Percentiles rank a stretch among this genome's conserved stretches.
phyloP scores from a whole-genome alignment of 176 grass and related monocot species.

The Hordeum marinum region DNA sequence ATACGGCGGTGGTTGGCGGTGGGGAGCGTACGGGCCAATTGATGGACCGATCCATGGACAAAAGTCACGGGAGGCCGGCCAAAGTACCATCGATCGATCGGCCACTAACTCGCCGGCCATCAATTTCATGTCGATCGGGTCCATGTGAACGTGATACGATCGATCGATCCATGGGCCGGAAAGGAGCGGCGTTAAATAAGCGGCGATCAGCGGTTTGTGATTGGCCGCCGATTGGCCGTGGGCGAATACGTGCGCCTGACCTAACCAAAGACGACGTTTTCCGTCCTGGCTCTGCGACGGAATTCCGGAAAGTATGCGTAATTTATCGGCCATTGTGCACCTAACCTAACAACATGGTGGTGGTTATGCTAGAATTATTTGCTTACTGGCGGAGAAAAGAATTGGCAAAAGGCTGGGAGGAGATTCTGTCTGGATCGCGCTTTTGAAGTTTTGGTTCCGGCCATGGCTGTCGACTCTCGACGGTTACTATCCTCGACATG shows the following conservation, averaged over 20 bases:
- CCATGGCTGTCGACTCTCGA: neutral
- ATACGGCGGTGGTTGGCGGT: conserved; percentile 35
- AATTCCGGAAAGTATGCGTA: conserved; percentile 10
- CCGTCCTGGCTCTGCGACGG: neutral
- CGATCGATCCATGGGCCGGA: neutral
- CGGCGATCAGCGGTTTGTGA: neutral
- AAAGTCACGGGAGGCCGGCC: conserved; percentile 7
- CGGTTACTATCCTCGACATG: neutral
- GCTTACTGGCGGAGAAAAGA: neutral
- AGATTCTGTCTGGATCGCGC: conserved; percentile 19
- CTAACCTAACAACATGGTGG: neutral
- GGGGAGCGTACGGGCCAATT: neutral
- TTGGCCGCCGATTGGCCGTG: no score
- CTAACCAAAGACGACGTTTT: neutral
- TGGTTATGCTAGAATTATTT: neutral
- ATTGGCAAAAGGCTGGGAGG: neutral
- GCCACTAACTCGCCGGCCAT: neutral
- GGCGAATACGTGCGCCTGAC: conserved; percentile 10
- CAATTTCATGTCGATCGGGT: neutral
- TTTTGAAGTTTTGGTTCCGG: conserved; percentile 17
- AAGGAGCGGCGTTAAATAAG: neutral
- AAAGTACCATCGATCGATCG: neutral
- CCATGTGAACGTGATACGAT: neutral
- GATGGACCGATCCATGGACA: neutral
- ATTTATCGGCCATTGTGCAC: neutral